phyloP scores from a whole-genome alignment of 2,329 filamentous ascomycete genomes.

The Microascus cirrosus region DNA sequence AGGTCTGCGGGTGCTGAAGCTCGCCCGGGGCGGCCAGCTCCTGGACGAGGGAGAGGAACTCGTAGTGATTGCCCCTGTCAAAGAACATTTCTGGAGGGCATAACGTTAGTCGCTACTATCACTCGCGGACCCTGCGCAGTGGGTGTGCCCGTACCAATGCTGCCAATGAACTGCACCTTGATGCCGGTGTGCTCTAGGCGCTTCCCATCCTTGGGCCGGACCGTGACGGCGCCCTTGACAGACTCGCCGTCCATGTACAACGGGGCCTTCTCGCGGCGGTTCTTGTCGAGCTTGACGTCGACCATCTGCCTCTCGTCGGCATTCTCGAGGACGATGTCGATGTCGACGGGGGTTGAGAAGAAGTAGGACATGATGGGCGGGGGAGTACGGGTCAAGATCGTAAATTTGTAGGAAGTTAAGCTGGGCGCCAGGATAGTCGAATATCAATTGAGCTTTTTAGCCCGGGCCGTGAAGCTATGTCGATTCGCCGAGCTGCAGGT shows the following conservation, averaged over 20 bases:
- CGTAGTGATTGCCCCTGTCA: conserved; percentile 97
- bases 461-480: background rate
- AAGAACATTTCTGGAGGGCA: conserved; percentile 92
- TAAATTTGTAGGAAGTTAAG: background rate
- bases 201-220: conserved; percentile 96
- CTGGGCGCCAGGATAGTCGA: background rate
- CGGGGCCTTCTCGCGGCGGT: conserved; percentile 89
- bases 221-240: conserved; percentile 89
- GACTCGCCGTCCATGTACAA: conserved; percentile 98
- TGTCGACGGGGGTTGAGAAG: conserved; percentile 96
- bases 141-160: conserved; percentile 57
- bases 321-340: conserved; percentile 95
- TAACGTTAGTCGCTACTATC: background rate
- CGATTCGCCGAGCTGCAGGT: background rate
- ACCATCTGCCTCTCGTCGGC: conserved; percentile 89
- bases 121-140: background rate
- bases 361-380: conserved; percentile 73
- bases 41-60: conserved; percentile 94
- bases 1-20: conserved; percentile 96
- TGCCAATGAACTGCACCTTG: conserved; percentile 99
- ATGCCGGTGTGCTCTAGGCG: conserved; percentile 95
- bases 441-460: background rate
- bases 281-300: conserved; percentile 97
- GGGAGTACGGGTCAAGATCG: background rate
- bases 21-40: conserved; percentile 95